Evolutionary conservation across 306 rosid species (phyloP).

Genomic region (Betula pendula): DNA sequence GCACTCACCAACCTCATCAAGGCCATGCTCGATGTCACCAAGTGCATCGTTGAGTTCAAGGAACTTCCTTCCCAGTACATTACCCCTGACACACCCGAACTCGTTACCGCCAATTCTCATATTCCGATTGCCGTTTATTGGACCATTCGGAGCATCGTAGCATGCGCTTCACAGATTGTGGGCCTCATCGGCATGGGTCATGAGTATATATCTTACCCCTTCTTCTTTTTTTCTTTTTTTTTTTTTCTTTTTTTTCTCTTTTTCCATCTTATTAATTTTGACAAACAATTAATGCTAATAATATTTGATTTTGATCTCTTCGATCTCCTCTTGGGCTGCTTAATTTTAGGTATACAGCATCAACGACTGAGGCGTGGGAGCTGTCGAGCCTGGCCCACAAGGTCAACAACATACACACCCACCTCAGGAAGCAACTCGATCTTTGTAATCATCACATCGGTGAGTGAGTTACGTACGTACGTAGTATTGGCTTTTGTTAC

Average conservation of each 20-base stretch:
- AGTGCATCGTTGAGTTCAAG: slow-evolving; percentile 49
- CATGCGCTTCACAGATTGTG: slow-evolving; percentile 48
- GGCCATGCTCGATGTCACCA: slow-evolving; percentile 51
- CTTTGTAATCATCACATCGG: slow-evolving; percentile 47
- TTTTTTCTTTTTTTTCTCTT: background rate
- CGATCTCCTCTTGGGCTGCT: slow-evolving; percentile 8
- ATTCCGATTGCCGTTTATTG: slow-evolving; percentile 69
- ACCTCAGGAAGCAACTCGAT: slow-evolving; percentile 47
- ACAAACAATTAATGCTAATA: background rate
- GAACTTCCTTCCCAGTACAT: slow-evolving; percentile 49
- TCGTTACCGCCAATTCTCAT: slow-evolving; percentile 23
- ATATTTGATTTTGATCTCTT: background rate
- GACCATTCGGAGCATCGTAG: slow-evolving; percentile 59
- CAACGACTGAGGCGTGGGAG: slow-evolving; percentile 71
- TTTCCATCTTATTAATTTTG: background rate
- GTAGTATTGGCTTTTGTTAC: background rate
- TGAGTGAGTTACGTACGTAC: slow-evolving; percentile 19
- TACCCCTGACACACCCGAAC: slow-evolving; percentile 35
- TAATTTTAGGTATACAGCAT: slow-evolving; percentile 43
- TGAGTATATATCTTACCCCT: slow-evolving; percentile 30
- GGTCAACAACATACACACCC: slow-evolving; percentile 49
- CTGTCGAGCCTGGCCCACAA: slow-evolving; percentile 64
- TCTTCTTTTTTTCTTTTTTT: background rate
- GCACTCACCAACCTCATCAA: slow-evolving; percentile 38
- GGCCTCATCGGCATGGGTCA: slow-evolving; percentile 46